These are phyloP conservation scores for Phytophthora multivora DNA, from an alignment of 352 stramenopile species.

Conservation along the genomic window DNA sequence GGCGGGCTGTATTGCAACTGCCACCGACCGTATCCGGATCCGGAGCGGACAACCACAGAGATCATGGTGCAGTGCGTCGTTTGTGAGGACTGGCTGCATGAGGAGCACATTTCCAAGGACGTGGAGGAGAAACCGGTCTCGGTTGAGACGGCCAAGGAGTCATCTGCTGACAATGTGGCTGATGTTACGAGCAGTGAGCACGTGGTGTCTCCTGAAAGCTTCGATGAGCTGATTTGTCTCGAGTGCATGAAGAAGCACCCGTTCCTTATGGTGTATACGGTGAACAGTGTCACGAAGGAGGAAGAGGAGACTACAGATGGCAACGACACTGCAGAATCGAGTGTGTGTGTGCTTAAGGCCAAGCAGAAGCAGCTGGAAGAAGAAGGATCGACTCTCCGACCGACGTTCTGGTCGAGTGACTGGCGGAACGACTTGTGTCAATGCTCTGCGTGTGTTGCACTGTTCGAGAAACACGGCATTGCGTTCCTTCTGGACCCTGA, in stretches of 20 bases:
- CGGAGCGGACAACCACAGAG: constrained; percentile 64
- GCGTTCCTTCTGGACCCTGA: constrained; percentile 66
- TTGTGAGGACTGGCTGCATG: constrained; percentile 82
- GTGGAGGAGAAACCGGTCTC: background rate
- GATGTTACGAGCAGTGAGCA: constrained; percentile 8
- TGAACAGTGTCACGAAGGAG: constrained; percentile 26
- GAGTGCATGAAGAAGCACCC: constrained; percentile 67
- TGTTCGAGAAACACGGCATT: constrained; percentile 57
- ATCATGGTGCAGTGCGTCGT: constrained; percentile 81
- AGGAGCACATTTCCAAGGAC: constrained; percentile 60
- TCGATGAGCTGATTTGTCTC: constrained; percentile 72
- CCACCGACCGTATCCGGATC: constrained; percentile 76
- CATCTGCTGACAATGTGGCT: background rate
- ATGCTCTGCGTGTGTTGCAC: constrained; percentile 53
- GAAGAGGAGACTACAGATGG: constrained; percentile 1
- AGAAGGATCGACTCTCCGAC: constrained; percentile 27
- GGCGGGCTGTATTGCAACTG: constrained; percentile 69
- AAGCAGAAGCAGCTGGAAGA: constrained; percentile 38
- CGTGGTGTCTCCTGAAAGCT: constrained; percentile 34
- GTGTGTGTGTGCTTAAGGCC: constrained; percentile 37
- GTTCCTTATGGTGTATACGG: constrained; percentile 67
- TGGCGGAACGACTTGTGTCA: constrained; percentile 65
- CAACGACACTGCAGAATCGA: constrained; percentile 8
- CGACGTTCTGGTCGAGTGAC: constrained; percentile 72
- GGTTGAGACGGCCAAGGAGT: constrained; percentile 13